Evolutionary conservation across 495 filamentous ascomycete genomes (phyloP).

Genomic region (Jackrogersella minutella): DNA sequence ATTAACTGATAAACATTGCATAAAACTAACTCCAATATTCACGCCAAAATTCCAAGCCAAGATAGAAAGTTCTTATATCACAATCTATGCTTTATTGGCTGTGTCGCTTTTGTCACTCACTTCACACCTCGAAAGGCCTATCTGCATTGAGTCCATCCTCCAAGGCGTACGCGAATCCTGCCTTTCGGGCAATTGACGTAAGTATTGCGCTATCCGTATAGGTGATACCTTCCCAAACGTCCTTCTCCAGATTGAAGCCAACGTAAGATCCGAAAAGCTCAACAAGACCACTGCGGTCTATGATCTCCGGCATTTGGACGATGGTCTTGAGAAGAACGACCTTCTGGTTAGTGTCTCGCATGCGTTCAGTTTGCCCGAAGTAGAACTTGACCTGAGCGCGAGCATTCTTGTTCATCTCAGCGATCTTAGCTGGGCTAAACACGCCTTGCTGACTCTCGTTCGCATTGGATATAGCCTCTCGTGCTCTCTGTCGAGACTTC

Average conservation of each 20-base stretch:
- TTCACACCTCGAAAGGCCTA: neutral
- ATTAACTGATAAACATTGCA: neutral
- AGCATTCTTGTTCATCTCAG: slow-evolving; percentile 13
- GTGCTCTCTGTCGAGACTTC: neutral
- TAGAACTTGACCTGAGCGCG: slow-evolving; percentile 11
- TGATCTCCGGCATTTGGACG: slow-evolving; percentile 4
- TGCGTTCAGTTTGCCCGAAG: neutral
- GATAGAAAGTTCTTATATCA: too few species aligned
- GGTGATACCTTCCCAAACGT: neutral
- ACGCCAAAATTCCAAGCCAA: neutral
- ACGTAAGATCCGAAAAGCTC: slow-evolving; percentile 1
- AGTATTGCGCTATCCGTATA: neutral
- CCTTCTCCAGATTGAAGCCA: neutral
- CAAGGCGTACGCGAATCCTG: neutral
- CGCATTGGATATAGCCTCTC: neutral
- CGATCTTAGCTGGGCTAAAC: neutral
- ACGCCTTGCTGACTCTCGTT: slow-evolving; percentile 1
- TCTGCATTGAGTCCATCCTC: neutral
- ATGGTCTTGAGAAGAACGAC: slow-evolving; percentile 20
- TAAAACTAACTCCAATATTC: neutral
- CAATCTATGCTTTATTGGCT: neutral
- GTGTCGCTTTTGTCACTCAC: neutral
- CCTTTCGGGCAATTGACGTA: neutral
- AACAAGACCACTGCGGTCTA: slow-evolving; percentile 10
- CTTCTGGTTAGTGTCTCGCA: neutral